Base-by-base conservation (phyloP, 164 flowering plant species). In the Piper betle region DNA sequence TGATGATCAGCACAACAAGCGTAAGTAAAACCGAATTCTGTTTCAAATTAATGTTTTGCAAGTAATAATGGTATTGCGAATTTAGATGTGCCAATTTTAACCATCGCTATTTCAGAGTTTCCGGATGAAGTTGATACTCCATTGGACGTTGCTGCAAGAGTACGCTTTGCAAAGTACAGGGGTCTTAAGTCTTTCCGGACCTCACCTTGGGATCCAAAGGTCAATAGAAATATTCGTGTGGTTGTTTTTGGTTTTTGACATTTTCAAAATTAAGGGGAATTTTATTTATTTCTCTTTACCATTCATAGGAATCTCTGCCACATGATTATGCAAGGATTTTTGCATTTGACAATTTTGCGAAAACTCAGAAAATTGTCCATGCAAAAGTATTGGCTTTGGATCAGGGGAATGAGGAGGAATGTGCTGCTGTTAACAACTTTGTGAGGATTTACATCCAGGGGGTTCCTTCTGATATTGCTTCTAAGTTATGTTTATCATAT, bases 91-190 rank as follows among this genome's bases (percentile, higher is more conserved):
- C 33, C 2, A 25, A 25, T 25, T 25, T 25, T 25, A 46, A 10
- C 6, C 6, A 10, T 46, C 15, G 15, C 15, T 12, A 46, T 37
- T n/a, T 15, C 11, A 93, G 97, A 94, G 71, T 88, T 70, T 67
- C 97, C 99, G 0, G 99, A 91, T 73, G 99, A 91, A 82, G 97
- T 94, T 65, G 96, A 91, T 59, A 83, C 99, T 25, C 99, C 96
- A 15, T 10, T 88, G 37, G 97, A 94, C 67, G 68, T 81, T 71
- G 84, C 86, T 54, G 96, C 95, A 54, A 77, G 95, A 58, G 85
- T 82, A 66, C 86, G 96, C 38, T 94, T 88, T 74, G 91, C 88
- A 4, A 91, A 85, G 77, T 94, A 85, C 58, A 84, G 99, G 69
- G 99, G 96, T 55, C 79, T 94, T 11, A 94, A 88, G 71, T 94